Conservation (phyloP, 208 protist genomes). For the Blechomonas ayalai region DNA sequence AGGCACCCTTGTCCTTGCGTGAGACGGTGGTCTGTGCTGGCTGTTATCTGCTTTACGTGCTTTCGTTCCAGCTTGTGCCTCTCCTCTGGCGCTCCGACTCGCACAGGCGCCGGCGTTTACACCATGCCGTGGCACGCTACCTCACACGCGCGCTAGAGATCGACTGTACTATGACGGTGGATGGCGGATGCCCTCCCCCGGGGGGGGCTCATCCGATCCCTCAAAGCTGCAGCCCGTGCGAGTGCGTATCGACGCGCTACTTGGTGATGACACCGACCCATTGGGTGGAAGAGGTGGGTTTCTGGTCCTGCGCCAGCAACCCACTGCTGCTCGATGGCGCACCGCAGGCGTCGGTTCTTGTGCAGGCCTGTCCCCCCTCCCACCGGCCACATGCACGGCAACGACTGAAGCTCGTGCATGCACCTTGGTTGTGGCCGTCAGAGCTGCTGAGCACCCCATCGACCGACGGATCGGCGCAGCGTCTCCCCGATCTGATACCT, state of each 20-base stretch:
- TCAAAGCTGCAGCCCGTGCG: no score
- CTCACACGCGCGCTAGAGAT: constrained; percentile 36
- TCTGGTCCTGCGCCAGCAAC: constrained; percentile 69
- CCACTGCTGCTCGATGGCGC: constrained; percentile 23
- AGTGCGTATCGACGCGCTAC: constrained; percentile 4
- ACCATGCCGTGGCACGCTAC: constrained; percentile 20
- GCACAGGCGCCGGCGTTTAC: constrained; percentile 8
- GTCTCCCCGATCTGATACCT: no score
- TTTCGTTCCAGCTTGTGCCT: constrained; percentile 28
- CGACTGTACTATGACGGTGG: constrained; percentile 23
- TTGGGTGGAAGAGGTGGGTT: constrained; percentile 77
- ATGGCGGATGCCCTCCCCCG: not conserved
- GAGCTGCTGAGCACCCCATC: not conserved
- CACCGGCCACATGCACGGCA: no score
- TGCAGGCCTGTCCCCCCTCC: no score
- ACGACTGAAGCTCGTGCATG: no score
- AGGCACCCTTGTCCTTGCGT: constrained; percentile 18
- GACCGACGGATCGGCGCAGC: no score
- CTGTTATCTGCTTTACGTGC: constrained; percentile 37
- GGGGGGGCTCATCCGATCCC: no score
- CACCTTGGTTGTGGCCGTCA: no score
- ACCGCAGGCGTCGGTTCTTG: not conserved
- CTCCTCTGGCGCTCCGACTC: constrained; percentile 8
- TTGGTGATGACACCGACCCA: constrained; percentile 48
- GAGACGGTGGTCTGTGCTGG: constrained; percentile 25